Conservation (phyloP, 441 rosid genomes). For the Hura crepitans region DNA sequence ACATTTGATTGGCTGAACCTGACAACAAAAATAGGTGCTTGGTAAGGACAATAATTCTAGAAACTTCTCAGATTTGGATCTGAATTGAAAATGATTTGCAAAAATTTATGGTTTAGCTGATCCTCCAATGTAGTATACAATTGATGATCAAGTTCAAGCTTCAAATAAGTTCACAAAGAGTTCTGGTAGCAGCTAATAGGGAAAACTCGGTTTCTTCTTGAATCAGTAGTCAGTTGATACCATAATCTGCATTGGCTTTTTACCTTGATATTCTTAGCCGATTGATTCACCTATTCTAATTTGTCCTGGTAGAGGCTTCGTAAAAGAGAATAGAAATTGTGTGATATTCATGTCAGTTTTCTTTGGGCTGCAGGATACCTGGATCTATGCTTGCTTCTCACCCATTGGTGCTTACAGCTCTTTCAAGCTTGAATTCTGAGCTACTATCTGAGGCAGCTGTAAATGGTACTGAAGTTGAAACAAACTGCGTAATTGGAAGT, state of each 20-base stretch:
- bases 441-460: slow-evolving; percentile 95
- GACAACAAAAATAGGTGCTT: neutral
- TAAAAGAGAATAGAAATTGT: neutral
- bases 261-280: no score
- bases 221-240: neutral
- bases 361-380: slow-evolving; percentile 66
- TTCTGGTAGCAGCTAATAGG: neutral
- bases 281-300: neutral
- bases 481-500: slow-evolving; percentile 12
- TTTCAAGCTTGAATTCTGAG: slow-evolving; percentile 84
- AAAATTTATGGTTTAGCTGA: neutral
- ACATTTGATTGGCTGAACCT: slow-evolving; percentile 3
- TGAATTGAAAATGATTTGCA: neutral
- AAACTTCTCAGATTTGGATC: slow-evolving; percentile 8
- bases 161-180: slow-evolving; percentile 1
- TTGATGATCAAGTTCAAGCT: neutral
- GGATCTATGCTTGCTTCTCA: slow-evolving; percentile 90
- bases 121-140: neutral
- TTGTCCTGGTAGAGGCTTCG: slow-evolving; percentile 3
- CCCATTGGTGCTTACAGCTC: slow-evolving; percentile 84
- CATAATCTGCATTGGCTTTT: slow-evolving; percentile 10
- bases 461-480: slow-evolving; percentile 58
- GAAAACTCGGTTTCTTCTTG: neutral
- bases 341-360: slow-evolving; percentile 23
- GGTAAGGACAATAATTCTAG: neutral